Evolutionary conservation across 177 flowering plant genomes (phyloP).

Genomic region (Vitis hybrid): DNA sequence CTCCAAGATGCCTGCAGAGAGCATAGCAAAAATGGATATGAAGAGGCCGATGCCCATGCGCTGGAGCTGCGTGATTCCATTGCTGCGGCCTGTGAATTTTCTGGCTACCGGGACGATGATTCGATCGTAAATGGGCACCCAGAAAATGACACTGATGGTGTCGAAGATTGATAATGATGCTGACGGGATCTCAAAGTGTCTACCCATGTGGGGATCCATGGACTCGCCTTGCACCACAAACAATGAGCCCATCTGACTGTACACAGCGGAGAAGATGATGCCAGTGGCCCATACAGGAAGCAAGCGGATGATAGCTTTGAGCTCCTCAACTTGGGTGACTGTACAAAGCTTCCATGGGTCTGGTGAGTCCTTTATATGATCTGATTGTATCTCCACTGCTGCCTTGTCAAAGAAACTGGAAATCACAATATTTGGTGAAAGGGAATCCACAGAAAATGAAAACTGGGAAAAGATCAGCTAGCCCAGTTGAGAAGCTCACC

Average conservation of each 20-base stretch:
- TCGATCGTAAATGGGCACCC: slow-evolving; percentile 67
- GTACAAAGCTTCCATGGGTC: slow-evolving; percentile 76
- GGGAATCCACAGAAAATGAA: background rate
- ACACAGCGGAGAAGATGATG: slow-evolving; percentile 64
- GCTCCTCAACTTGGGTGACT: slow-evolving; percentile 83
- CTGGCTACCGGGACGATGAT: slow-evolving; percentile 56
- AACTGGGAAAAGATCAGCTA: background rate
- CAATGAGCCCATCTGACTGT: slow-evolving; percentile 64
- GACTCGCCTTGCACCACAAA: slow-evolving; percentile 61
- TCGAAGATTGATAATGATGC: slow-evolving; percentile 69
- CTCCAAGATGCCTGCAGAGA: slow-evolving; percentile 58
- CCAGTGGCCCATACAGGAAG: slow-evolving; percentile 84
- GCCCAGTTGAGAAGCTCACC: slow-evolving; percentile 26
- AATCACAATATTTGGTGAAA: slow-evolving; percentile 1
- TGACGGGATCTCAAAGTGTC: slow-evolving; percentile 50
- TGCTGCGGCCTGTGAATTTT: slow-evolving; percentile 54
- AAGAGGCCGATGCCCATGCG: slow-evolving; percentile 77
- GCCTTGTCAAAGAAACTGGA: slow-evolving; percentile 81
- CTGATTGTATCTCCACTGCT: slow-evolving; percentile 49
- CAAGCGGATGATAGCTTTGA: slow-evolving; percentile 55
- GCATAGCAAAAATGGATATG: slow-evolving; percentile 61
- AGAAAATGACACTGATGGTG: slow-evolving; percentile 65
- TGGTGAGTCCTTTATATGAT: slow-evolving; percentile 30
- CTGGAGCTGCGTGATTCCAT: slow-evolving; percentile 69
- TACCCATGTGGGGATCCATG: slow-evolving; percentile 51